A percentile compares a stretch with the other conserved stretches of the same genome.
These are phyloP conservation scores for Wickerhamomyces kurtzmanii DNA, from an alignment of 805 yeast species.

Conservation along the genomic window DNA sequence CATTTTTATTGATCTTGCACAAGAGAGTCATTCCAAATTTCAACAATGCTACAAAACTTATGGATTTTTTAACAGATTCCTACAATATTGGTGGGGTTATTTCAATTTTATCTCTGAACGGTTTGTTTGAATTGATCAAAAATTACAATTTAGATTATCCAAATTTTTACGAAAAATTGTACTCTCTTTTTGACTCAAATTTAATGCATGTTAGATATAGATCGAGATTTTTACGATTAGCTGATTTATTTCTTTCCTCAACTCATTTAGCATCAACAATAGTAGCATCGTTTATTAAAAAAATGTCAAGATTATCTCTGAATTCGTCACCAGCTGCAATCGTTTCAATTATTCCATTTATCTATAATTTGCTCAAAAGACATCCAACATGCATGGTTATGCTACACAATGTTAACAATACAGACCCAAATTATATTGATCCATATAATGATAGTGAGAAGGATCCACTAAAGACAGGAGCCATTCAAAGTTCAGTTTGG, in stretches of 20 bases:
- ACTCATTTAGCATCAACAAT: conserved; percentile 78
- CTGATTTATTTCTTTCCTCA: conserved; percentile 78
- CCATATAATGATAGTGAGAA: conserved; percentile 53
- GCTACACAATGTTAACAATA: conserved; percentile 40
- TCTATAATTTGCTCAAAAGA: conserved; percentile 78
- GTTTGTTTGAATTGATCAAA: conserved; percentile 78
- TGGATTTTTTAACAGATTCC: conserved; percentile 91
- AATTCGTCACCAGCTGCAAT: conserved; percentile 83
- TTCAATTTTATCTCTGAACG: conserved; percentile 76
- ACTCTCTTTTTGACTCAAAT: conserved; percentile 67
- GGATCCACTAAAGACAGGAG: conserved; percentile 74
- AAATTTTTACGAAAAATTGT: conserved; percentile 74
- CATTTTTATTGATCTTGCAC: conserved; percentile 62
- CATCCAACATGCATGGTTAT: conserved; percentile 93
- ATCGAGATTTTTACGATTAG: conserved; percentile 78
- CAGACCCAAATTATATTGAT: conserved; percentile 35
- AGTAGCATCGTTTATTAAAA: conserved; percentile 85
- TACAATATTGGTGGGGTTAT: conserved; percentile 54
- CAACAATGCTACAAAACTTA: conserved; percentile 68
- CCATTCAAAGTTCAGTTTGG: conserved; percentile 85
- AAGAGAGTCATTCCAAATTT: conserved; percentile 77
- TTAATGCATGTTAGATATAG: conserved; percentile 72
- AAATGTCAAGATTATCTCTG: conserved; percentile 63
- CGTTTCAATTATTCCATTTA: conserved; percentile 81
- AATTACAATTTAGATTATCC: conserved; percentile 84